These are phyloP conservation scores for Tinospora cordifolia DNA, from an alignment of 164 flowering plant species.

Conservation along the genomic window DNA sequence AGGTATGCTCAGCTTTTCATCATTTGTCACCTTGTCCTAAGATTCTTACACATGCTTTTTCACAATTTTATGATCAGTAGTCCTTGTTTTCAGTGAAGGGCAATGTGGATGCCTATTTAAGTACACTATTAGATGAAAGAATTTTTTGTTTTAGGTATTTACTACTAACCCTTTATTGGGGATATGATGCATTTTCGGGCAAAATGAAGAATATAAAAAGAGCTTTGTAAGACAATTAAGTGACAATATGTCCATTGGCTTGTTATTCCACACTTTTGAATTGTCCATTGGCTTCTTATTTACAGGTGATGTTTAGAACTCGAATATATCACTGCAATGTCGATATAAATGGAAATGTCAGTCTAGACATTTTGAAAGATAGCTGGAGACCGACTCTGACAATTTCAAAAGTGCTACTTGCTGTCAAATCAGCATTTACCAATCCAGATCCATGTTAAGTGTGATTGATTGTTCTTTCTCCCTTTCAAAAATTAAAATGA, in stretches of 20 bases:
- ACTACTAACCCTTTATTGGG: background rate
- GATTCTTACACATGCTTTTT: background rate
- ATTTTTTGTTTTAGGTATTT: background rate
- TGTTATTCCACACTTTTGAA: too few relatives aligned
- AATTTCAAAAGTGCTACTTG: constrained; percentile 70
- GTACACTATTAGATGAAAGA: background rate
- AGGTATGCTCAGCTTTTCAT: constrained; percentile 36
- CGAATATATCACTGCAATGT: constrained; percentile 94
- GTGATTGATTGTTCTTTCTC: background rate
- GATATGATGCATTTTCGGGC: too few relatives aligned
- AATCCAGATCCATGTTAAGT: constrained; percentile 76
- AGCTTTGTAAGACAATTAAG: background rate
- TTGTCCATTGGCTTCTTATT: background rate
- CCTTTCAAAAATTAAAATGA: too few relatives aligned
- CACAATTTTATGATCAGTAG: background rate
- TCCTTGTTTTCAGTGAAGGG: background rate
- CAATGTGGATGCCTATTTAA: background rate
- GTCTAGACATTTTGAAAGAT: constrained; percentile 73
- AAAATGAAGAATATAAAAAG: background rate
- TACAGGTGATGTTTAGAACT: constrained; percentile 79
- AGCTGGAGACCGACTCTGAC: constrained; percentile 97
- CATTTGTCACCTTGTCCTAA: background rate
- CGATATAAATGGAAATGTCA: constrained; percentile 61
- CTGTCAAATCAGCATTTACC: constrained; percentile 66
- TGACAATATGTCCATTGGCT: too few relatives aligned